phyloP scores from a whole-genome alignment of 805 yeast species.

The Metschnikowia rubicola region DNA sequence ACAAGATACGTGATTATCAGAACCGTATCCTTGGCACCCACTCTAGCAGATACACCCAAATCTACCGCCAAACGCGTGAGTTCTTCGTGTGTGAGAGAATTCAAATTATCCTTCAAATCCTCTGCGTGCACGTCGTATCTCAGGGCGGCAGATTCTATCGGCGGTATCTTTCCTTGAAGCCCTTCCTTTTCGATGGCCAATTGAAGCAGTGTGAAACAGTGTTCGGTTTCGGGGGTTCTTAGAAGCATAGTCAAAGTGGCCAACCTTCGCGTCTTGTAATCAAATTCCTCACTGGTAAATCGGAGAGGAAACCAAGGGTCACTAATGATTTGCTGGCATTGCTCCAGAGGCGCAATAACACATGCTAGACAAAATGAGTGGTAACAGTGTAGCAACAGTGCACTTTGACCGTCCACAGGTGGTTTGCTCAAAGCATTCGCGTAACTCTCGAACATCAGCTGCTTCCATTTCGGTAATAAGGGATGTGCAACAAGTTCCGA shows the following conservation, averaged over 20 bases:
- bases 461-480: conserved; percentile 17
- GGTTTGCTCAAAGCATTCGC: neutral
- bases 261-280: conserved; percentile 4
- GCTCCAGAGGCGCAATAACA: neutral
- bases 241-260: conserved; percentile 5
- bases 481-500: conserved; percentile 4
- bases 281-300: conserved; percentile 1
- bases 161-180: conserved; percentile 2
- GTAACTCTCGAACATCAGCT: conserved; percentile 22
- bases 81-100: neutral
- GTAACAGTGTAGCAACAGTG: conserved; percentile 6
- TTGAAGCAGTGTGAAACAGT: neutral
- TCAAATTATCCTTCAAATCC: neutral
- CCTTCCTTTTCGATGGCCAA: neutral
- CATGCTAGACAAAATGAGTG: conserved; percentile 10
- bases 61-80: neutral
- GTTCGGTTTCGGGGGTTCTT: neutral
- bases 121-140: conserved; percentile 1
- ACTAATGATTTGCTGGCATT: neutral
- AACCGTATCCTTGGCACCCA: neutral
- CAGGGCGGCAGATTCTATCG: conserved; percentile 5
- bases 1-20: neutral
- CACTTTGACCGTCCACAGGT: neutral
- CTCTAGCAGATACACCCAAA: neutral
- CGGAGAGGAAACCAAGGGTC: conserved; percentile 5